These are phyloP conservation scores for Aegilops bicornis DNA, from an alignment of 176 grass and related monocot genomes.

Conservation along the genomic window DNA sequence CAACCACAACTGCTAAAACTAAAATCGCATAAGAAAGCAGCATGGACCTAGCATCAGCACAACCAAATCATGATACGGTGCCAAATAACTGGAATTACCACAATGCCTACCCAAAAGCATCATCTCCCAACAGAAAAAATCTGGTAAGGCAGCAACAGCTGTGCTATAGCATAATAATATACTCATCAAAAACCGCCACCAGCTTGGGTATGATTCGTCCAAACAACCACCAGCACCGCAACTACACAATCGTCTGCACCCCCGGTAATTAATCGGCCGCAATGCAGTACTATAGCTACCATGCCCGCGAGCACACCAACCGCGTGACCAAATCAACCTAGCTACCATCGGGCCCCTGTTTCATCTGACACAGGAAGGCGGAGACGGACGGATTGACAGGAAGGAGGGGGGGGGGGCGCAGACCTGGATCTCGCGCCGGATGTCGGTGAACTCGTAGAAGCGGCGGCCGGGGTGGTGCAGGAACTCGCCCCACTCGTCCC, in stretches of 20 bases:
- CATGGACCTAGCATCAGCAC: background rate
- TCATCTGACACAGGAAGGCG: too few species aligned
- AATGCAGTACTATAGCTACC: background rate
- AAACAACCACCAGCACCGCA: constrained; percentile 6
- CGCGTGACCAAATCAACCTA: background rate
- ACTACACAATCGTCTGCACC: background rate
- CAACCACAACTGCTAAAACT: background rate
- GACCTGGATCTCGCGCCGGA: constrained; percentile 93
- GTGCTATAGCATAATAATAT: background rate
- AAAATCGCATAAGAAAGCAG: background rate
- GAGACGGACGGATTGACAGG: too few species aligned
- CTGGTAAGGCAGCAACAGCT: background rate
- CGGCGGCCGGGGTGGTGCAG: constrained; percentile 70
- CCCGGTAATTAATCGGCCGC: background rate
- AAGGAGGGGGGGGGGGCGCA: background rate
- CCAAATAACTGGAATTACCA: constrained; percentile 6
- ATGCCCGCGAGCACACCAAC: background rate
- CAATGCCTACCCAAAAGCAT: background rate
- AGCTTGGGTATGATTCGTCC: background rate
- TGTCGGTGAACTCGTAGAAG: constrained; percentile 85
- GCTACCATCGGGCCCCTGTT: background rate
- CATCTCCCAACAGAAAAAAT: background rate
- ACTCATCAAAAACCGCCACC: background rate
- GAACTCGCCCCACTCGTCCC: constrained; percentile 97
- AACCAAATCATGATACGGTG: background rate